Percentiles rank a stretch among this genome's conserved stretches.
Evolutionary conservation across 495 filamentous ascomycete genomes (phyloP).

Genomic region (Hyaloscypha hepaticicola): DNA sequence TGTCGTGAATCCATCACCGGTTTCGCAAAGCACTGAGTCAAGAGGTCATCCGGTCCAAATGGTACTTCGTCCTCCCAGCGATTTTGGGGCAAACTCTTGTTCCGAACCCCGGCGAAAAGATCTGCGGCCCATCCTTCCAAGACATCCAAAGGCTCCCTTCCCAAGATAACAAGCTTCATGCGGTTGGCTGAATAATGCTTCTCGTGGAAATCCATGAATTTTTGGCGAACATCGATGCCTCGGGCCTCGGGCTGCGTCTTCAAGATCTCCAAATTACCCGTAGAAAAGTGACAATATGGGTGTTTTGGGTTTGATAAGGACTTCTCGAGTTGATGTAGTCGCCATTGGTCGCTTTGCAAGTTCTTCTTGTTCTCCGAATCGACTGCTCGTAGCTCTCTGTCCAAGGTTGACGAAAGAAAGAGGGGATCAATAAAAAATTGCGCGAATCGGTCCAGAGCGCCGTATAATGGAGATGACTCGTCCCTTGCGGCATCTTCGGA

Average conservation of each 20-base stretch:
- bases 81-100: slow-evolving; percentile 81
- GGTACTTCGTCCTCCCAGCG: slow-evolving; percentile 76
- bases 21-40: slow-evolving; percentile 87
- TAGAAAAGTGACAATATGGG: slow-evolving; percentile 95
- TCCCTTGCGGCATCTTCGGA: slow-evolving; percentile 43
- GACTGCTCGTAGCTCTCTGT: slow-evolving; percentile 88
- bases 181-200: slow-evolving; percentile 72
- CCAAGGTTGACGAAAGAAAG: slow-evolving; percentile 85
- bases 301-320: slow-evolving; percentile 85
- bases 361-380: slow-evolving; percentile 99
- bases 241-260: slow-evolving; percentile 78
- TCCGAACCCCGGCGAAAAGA: slow-evolving; percentile 76
- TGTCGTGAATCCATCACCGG: slow-evolving; percentile 91
- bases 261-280: slow-evolving; percentile 86
- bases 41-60: slow-evolving; percentile 63
- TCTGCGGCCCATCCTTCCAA: slow-evolving; percentile 87
- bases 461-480: slow-evolving; percentile 71
- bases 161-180: slow-evolving; percentile 93
- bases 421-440: slow-evolving; percentile 96
- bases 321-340: slow-evolving; percentile 88
- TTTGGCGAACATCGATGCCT: slow-evolving; percentile 84
- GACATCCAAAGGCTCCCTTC: slow-evolving; percentile 83
- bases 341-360: slow-evolving; percentile 92
- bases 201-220: slow-evolving; percentile 92
- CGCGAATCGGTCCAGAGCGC: slow-evolving; percentile 91